Percentiles rank a stretch among this genome's conserved stretches.
These are phyloP conservation scores for Kregervanrija pseudodelftensis DNA, from an alignment of 805 yeast genomes.

Conservation along the genomic window DNA sequence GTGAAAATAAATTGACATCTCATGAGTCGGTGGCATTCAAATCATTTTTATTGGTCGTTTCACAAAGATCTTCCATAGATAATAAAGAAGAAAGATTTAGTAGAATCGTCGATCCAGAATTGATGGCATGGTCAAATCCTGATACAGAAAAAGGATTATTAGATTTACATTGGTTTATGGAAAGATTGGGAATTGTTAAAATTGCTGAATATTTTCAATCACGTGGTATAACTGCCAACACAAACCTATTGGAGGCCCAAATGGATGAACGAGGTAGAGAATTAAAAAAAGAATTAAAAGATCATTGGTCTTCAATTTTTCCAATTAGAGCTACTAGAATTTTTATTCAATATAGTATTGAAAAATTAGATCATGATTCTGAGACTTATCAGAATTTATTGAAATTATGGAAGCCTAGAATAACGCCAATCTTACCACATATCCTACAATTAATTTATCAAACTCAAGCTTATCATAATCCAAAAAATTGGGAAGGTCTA, in stretches of 20 bases:
- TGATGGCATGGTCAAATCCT: constrained; percentile 88
- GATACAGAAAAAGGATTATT: constrained; percentile 82
- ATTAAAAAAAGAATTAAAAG: constrained; percentile 71
- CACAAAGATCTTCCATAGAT: constrained; percentile 73
- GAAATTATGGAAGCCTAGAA: constrained; percentile 85
- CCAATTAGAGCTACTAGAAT: constrained; percentile 95
- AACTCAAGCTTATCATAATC: constrained; percentile 90
- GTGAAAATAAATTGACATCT: constrained; percentile 64
- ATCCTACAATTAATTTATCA: constrained; percentile 81
- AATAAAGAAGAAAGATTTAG: constrained; percentile 70
- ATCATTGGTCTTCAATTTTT: constrained; percentile 89
- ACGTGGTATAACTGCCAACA: constrained; percentile 70
- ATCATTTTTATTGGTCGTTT: constrained; percentile 84
- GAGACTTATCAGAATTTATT: constrained; percentile 66
- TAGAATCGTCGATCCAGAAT: constrained; percentile 87
- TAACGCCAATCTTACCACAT: constrained; percentile 86
- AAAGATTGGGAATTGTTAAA: constrained; percentile 86
- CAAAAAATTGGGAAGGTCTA: constrained; percentile 80
- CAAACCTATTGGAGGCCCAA: constrained; percentile 66
- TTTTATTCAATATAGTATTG: constrained; percentile 91
- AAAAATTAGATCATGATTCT: constrained; percentile 73
- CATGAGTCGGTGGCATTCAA: constrained; percentile 94
- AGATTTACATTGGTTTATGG: constrained; percentile 98
- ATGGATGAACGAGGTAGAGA: constrained; percentile 87
- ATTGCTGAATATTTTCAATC: constrained; percentile 86